Percentiles rank a stretch among this genome's conserved stretches.
Conservation (phyloP, 73 alveolate genomes). For the Paramecium pentaurelia region DNA sequence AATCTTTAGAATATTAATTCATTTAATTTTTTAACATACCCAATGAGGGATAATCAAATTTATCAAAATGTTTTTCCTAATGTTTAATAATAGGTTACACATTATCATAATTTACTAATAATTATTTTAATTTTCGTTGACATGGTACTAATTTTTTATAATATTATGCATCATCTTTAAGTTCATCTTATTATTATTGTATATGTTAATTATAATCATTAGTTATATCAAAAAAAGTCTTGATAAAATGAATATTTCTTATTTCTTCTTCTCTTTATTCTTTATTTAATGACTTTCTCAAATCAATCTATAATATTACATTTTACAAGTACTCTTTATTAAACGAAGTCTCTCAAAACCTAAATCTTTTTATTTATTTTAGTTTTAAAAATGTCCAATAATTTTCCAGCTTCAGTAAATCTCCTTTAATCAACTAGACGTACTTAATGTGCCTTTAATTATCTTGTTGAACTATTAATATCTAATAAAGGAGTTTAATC, state of each 20-base stretch:
- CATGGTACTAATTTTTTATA: background rate
- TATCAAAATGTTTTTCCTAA: background rate
- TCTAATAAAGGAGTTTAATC: background rate
- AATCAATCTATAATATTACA: background rate
- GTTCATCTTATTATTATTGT: background rate
- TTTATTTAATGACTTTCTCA: background rate
- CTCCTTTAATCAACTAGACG: background rate
- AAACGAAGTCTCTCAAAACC: constrained; percentile 12
- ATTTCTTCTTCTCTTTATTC: constrained; percentile 12
- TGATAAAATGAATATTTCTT: background rate
- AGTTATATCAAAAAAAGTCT: background rate
- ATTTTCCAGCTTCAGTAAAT: constrained; percentile 9
- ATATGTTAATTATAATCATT: background rate
- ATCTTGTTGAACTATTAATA: background rate
- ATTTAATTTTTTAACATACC: background rate
- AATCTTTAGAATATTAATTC: background rate
- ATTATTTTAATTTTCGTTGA: background rate
- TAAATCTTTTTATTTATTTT: background rate
- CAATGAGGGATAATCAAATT: background rate
- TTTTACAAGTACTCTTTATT: background rate
- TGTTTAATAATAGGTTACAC: background rate
- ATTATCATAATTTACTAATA: background rate
- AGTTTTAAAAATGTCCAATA: background rate
- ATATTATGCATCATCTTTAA: background rate
- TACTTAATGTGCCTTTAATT: background rate